phyloP scores from a whole-genome alignment of 108 stramenopile species.

The Cylindrotheca closterium region DNA sequence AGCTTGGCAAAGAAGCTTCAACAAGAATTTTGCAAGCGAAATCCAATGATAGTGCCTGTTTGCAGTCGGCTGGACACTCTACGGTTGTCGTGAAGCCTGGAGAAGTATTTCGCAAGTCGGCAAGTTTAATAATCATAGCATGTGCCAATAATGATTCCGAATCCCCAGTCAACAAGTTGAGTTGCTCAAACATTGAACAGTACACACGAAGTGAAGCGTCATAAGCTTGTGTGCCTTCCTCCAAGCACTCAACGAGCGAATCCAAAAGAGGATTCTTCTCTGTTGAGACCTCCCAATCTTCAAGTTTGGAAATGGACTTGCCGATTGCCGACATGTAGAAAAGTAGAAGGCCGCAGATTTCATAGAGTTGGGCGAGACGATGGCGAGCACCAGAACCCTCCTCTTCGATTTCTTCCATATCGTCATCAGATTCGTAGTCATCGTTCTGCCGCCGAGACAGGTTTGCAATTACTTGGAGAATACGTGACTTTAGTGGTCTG shows the following conservation, averaged over 20 bases:
- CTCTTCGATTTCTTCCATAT: constrained; percentile 66
- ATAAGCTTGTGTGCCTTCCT: constrained; percentile 66
- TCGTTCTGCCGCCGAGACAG: constrained; percentile 53
- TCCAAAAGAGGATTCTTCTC: constrained; percentile 55
- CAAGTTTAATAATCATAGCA: constrained; percentile 56
- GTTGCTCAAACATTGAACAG: constrained; percentile 65
- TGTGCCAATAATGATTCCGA: constrained; percentile 67
- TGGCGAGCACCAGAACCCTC: constrained; percentile 47
- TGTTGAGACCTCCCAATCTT: background rate
- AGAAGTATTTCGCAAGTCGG: constrained; percentile 60
- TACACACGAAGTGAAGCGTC: constrained; percentile 79
- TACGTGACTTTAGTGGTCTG: constrained; percentile 78
- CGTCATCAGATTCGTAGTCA: constrained; percentile 42
- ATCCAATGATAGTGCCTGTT: constrained; percentile 50
- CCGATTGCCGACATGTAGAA: constrained; percentile 73
- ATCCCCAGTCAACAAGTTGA: constrained; percentile 50
- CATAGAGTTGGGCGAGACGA: constrained; percentile 66
- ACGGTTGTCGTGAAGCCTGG: constrained; percentile 75
- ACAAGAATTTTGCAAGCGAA: constrained; percentile 62
- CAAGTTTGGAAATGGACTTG: constrained; percentile 53
- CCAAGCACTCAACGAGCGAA: constrained; percentile 60
- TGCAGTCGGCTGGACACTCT: constrained; percentile 17
- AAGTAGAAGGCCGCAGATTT: constrained; percentile 76
- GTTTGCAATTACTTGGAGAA: constrained; percentile 66
- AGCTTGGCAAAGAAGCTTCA: constrained; percentile 62